Evolutionary conservation across 1,284 basidiomycete species (phyloP), one percentile per base, ranked within the genome.

Genomic region (Microbotryomycetes sp.): DNA sequence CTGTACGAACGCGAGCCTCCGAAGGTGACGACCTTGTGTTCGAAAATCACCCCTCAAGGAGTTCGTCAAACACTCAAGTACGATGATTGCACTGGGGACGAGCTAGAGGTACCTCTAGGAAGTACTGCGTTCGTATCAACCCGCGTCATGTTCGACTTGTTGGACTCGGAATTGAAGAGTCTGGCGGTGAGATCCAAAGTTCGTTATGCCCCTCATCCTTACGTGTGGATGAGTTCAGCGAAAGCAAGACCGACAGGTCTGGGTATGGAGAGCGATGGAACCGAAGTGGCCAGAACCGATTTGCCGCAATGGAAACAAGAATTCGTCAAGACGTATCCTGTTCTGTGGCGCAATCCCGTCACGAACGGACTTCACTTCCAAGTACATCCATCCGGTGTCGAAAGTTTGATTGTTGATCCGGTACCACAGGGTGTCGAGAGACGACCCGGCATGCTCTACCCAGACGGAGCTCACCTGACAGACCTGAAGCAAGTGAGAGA

Each of bases 51-150:
- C 36, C 92, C 92, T 0, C 68, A 80, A 31, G 91, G 89, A 1
- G 73, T 78, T 3, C 72, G 67, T 22, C 91, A 93, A 79, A 80
- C 80, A 1, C 83, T 85, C 60, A 78, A 87, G 53, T 94, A 96
- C 74, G 92, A 94, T 72, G 92, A 94, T 75, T 89, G 88, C 2
- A 87, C 89, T 0, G 87, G 86, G 0, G 90, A 94, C 65, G 86
- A 86, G 76, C 77, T 93, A 2, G 73, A 80, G 7, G 89, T 94
- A 0, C 89, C 92, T 2, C 80, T 92, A 6, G 91, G 89, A 1
- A 89, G 88, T 1, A 96, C 92, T 0, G 89, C 86, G 12, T 93
- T 81, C 72, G 78, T 79, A 12, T 77, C 84, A 3, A 91, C 90
- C 4, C 83, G 81, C 77, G 86, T 83, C 46, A 93, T 92, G 85